Conservation (phyloP, 805 yeast genomes). For the Candida palmyrensis region DNA sequence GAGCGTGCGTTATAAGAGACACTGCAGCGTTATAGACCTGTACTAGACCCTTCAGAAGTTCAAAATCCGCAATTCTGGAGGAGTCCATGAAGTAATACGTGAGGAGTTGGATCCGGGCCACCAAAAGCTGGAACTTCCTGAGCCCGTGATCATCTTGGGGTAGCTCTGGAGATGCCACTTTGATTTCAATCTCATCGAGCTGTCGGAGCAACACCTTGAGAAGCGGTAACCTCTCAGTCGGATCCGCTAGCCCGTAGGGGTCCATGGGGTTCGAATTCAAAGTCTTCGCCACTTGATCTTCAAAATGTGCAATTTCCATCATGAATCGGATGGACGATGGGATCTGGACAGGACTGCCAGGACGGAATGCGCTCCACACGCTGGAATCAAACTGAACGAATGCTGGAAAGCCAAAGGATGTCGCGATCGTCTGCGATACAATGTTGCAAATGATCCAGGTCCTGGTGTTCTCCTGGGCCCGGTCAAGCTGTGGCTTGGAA, state of each 20-base stretch:
- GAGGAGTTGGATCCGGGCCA: conserved; percentile 76
- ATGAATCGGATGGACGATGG: conserved; percentile 65
- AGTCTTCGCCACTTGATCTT: conserved; percentile 77
- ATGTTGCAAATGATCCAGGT: conserved; percentile 95
- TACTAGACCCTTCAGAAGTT: conserved; percentile 67
- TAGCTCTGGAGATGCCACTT: conserved; percentile 32
- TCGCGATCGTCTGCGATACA: conserved; percentile 84
- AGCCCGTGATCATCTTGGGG: conserved; percentile 52
- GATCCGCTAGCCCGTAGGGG: conserved; percentile 58
- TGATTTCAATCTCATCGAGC: conserved; percentile 69
- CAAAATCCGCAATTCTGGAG: conserved; percentile 45
- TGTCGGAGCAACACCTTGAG: conserved; percentile 66
- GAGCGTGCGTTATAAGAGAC: conserved; percentile 62
- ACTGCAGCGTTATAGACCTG: conserved; percentile 77
- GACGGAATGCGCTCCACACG: conserved; percentile 48
- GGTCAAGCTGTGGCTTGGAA: conserved; percentile 37
- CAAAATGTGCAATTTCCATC: conserved; percentile 80
- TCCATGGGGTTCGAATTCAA: conserved; percentile 67
- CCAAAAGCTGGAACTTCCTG: conserved; percentile 60
- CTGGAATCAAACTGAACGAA: conserved; percentile 81
- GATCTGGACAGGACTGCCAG: conserved; percentile 40
- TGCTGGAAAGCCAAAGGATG: conserved; percentile 92
- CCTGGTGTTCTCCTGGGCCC: conserved; percentile 70
- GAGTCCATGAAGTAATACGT: conserved; percentile 79
- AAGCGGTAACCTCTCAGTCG: conserved; percentile 70